Conservation (phyloP, 192 early-diverging fungal genomes). For the Coemansia sp. region DNA sequence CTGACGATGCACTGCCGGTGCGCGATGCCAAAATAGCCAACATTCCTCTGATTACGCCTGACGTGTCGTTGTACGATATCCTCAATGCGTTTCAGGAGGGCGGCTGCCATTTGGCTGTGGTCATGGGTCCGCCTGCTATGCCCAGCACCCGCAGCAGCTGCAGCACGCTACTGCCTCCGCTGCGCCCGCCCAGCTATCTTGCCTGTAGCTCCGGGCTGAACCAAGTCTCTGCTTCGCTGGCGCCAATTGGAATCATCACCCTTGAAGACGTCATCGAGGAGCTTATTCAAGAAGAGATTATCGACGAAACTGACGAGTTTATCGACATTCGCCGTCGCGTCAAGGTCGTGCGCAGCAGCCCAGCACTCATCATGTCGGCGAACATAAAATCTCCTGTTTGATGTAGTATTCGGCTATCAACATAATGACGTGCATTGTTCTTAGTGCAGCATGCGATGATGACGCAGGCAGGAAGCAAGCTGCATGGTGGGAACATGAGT, state of each 20-base stretch:
- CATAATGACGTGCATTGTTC: too few relatives aligned
- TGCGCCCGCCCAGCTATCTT: background rate
- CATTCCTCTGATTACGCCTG: constrained; percentile 50
- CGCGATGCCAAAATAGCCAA: constrained; percentile 58
- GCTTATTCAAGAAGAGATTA: constrained; percentile 67
- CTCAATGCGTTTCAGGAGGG: constrained; percentile 84
- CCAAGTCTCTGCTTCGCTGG: too few relatives aligned
- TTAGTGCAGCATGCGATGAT: too few relatives aligned
- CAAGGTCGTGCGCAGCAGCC: constrained; percentile 44
- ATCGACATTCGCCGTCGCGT: constrained; percentile 51
- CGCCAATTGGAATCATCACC: too few relatives aligned
- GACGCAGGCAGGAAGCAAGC: too few relatives aligned
- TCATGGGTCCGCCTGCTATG: constrained; percentile 54
- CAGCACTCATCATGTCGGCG: background rate
- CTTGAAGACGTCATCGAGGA: too few relatives aligned
- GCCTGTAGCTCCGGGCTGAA: too few relatives aligned
- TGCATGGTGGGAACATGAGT: too few relatives aligned
- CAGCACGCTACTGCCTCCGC: constrained; percentile 45
- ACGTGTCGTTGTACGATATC: constrained; percentile 64
- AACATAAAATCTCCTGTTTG: too few relatives aligned
- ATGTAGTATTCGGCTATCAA: too few relatives aligned
- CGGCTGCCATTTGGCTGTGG: constrained; percentile 77
- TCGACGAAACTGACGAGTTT: constrained; percentile 78
- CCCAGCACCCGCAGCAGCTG: constrained; percentile 58
- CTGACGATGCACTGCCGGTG: constrained; percentile 65